These are phyloP conservation scores for Melastoma candidum DNA, from an alignment of 441 rosid species.

Conservation along the genomic window DNA sequence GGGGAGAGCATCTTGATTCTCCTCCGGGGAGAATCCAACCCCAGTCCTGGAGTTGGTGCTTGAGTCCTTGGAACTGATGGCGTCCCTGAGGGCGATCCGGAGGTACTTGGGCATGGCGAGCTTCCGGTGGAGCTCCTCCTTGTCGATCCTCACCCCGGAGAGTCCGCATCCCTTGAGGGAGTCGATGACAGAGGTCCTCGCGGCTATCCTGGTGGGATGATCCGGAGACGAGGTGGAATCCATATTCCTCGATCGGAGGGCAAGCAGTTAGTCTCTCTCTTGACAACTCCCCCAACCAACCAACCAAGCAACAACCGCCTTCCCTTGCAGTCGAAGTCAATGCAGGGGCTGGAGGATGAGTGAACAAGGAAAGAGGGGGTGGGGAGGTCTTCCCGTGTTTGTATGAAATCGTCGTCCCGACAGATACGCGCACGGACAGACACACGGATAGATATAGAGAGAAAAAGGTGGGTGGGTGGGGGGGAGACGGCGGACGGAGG, in stretches of 20 bases:
- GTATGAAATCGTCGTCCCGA: too few relatives aligned
- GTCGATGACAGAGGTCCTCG: slow-evolving; percentile 49
- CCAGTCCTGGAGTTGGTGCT: slow-evolving; percentile 20
- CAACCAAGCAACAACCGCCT: too few relatives aligned
- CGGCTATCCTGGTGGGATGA: slow-evolving; percentile 34
- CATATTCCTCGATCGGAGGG: slow-evolving; percentile 15
- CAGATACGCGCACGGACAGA: too few relatives aligned
- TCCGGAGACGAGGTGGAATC: slow-evolving; percentile 30
- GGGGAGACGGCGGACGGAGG: too few relatives aligned
- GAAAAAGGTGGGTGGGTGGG: too few relatives aligned
- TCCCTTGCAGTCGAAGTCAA: too few relatives aligned
- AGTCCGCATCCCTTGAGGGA: slow-evolving; percentile 55
- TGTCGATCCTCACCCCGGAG: slow-evolving; percentile 55
- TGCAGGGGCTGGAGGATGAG: too few relatives aligned
- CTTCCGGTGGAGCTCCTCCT: slow-evolving; percentile 45
- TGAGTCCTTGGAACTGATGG: slow-evolving; percentile 39
- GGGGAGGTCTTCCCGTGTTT: too few relatives aligned
- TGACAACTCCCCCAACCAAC: too few relatives aligned
- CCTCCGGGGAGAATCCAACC: slow-evolving; percentile 10
- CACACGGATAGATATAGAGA: too few relatives aligned
- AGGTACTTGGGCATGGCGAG: slow-evolving; percentile 61
- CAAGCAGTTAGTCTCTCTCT: too few relatives aligned
- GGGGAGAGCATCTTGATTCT: slow-evolving; percentile 1
- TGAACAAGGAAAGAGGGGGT: too few relatives aligned
- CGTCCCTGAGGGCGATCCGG: slow-evolving; percentile 55